These are phyloP conservation scores for Colletotrichum brevisporum DNA, from an alignment of 2,329 filamentous ascomycete genomes.

Conservation along the genomic window DNA sequence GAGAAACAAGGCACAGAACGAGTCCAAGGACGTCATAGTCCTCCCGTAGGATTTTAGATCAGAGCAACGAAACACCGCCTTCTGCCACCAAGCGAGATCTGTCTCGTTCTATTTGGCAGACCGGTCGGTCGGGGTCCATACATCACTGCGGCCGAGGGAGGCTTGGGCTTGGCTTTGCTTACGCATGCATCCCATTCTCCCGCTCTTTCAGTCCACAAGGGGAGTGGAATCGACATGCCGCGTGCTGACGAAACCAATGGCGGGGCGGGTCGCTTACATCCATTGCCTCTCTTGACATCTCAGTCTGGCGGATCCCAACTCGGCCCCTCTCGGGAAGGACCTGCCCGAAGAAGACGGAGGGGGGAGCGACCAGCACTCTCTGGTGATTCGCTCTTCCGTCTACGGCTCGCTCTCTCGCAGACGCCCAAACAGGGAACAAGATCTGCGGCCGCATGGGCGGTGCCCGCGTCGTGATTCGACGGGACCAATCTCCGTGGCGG, in stretches of 20 bases:
- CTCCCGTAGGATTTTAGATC: not conserved
- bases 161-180: not conserved
- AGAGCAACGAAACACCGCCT: too few species aligned
- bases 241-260: not conserved
- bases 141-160: not conserved
- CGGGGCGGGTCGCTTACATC: constrained; percentile 12
- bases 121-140: too few species aligned
- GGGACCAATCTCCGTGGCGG: too few species aligned
- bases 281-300: not conserved
- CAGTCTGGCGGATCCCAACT: not conserved
- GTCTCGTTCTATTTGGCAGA: not conserved
- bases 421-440: too few species aligned
- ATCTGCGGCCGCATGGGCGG: too few species aligned
- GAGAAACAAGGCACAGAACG: not conserved
- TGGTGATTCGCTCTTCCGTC: not conserved
- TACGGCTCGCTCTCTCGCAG: not conserved
- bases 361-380: too few species aligned
- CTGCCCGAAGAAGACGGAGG: not conserved
- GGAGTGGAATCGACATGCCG: not conserved
- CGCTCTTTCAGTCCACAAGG: not conserved
- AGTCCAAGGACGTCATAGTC: not conserved
- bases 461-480: too few species aligned
- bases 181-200: not conserved
- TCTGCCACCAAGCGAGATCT: not conserved
- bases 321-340: constrained; percentile 1